Evolutionary conservation across 371 early-diverging fungal genomes (phyloP).

Genomic region (Coemansia sp.): DNA sequence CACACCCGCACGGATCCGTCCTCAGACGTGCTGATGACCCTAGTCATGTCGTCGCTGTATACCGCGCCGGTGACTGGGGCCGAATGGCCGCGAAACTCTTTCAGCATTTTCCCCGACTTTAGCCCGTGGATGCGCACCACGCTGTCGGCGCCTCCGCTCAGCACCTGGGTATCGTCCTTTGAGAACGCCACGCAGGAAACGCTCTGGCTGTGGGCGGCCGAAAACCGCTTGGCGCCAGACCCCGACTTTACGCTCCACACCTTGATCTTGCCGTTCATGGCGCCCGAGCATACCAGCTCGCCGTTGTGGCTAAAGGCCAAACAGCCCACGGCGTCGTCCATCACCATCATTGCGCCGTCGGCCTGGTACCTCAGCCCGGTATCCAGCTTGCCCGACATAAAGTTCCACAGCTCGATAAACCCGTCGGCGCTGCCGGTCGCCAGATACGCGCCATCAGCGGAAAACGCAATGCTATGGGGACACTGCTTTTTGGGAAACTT

Average conservation of each 20-base stretch:
- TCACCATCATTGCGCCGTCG: slow-evolving; percentile 88
- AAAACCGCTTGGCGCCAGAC: slow-evolving; percentile 67
- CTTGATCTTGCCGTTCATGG: slow-evolving; percentile 82
- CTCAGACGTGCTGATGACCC: slow-evolving; percentile 75
- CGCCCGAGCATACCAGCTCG: slow-evolving; percentile 82
- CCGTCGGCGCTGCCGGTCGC: slow-evolving; percentile 92
- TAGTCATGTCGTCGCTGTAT: slow-evolving; percentile 66
- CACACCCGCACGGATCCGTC: slow-evolving; percentile 86
- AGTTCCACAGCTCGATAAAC: slow-evolving; percentile 93
- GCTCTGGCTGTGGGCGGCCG: slow-evolving; percentile 82
- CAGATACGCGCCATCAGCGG: slow-evolving; percentile 77
- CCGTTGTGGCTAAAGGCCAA: slow-evolving; percentile 74
- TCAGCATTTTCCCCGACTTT: slow-evolving; percentile 82
- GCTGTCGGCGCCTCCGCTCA: slow-evolving; percentile 80
- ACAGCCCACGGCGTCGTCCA: slow-evolving; percentile 82
- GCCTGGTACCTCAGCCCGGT: slow-evolving; percentile 88
- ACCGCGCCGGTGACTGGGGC: slow-evolving; percentile 80
- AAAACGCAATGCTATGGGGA: slow-evolving; percentile 75
- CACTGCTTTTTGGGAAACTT: slow-evolving; percentile 90
- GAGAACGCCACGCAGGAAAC: slow-evolving; percentile 78
- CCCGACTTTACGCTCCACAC: slow-evolving; percentile 85
- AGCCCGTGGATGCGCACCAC: slow-evolving; percentile 80
- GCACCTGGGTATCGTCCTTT: slow-evolving; percentile 70
- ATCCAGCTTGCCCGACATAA: slow-evolving; percentile 82
- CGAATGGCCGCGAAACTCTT: slow-evolving; percentile 88